phyloP scores from a whole-genome alignment of 768 basidiomycete species.

The Pisolithus albus region DNA sequence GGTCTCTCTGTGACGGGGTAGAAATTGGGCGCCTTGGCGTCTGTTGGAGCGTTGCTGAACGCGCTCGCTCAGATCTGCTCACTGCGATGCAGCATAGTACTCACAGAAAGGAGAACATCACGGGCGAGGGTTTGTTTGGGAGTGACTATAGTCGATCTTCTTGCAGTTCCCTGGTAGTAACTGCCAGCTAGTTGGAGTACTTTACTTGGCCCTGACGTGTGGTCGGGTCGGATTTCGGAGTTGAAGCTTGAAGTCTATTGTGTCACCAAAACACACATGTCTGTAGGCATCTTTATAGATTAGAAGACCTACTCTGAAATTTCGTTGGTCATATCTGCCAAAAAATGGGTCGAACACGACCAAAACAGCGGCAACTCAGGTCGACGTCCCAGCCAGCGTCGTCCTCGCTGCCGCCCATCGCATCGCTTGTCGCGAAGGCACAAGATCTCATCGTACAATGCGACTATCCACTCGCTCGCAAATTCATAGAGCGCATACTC shows the following conservation, averaged over 20 bases:
- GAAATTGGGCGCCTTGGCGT: slow-evolving; percentile 71
- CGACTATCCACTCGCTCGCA: slow-evolving; percentile 74
- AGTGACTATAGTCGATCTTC: background rate
- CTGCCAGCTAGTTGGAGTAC: no score
- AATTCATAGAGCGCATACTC: slow-evolving; percentile 63
- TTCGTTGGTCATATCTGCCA: no score
- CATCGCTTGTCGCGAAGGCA: slow-evolving; percentile 65
- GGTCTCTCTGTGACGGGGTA: slow-evolving; percentile 65
- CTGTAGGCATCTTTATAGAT: no score
- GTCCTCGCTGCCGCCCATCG: slow-evolving; percentile 35
- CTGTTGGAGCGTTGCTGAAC: slow-evolving; percentile 51
- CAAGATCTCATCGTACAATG: slow-evolving; percentile 78
- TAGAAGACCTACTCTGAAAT: no score
- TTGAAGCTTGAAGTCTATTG: no score
- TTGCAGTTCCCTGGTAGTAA: background rate
- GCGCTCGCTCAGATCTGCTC: slow-evolving; percentile 8
- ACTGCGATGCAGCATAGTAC: slow-evolving; percentile 25
- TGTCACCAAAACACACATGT: no score
- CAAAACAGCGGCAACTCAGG: slow-evolving; percentile 30
- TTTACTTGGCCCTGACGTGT: background rate
- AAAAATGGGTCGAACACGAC: slow-evolving; percentile 49
- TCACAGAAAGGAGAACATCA: slow-evolving; percentile 78
- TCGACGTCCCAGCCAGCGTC: slow-evolving; percentile 7
- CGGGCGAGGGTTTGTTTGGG: background rate
- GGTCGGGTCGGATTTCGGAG: background rate